Evolutionary conservation across 2,329 filamentous ascomycete genomes (phyloP).

Genomic region (Diaporthe velutina): DNA sequence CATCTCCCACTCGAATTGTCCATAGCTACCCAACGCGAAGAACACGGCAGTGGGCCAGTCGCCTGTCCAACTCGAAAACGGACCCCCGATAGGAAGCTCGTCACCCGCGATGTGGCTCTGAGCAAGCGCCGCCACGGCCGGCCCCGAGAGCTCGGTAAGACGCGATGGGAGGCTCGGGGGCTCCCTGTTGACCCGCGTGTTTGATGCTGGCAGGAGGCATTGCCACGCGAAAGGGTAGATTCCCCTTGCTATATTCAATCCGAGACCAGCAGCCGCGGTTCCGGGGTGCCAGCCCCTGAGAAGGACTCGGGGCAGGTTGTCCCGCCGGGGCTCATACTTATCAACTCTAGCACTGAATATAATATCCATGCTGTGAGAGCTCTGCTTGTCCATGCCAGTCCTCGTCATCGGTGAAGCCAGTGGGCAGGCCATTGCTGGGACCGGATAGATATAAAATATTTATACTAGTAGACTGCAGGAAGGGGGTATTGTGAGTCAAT

Average conservation of each 20-base stretch:
- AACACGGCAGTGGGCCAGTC: background rate
- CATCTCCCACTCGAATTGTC: background rate
- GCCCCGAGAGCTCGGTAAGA: background rate
- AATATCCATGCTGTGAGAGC: background rate
- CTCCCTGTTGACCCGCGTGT: background rate
- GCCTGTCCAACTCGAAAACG: background rate
- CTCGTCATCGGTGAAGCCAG: background rate
- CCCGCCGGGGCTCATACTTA: background rate
- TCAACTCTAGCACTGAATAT: too few species aligned
- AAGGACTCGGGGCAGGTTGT: background rate
- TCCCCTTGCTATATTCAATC: background rate
- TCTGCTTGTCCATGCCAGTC: background rate
- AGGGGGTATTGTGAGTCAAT: background rate
- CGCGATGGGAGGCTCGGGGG: background rate
- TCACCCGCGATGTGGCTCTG: background rate
- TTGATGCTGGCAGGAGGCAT: background rate
- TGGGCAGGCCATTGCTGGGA: background rate
- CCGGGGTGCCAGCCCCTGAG: background rate
- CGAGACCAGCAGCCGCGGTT: background rate
- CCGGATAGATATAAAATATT: too few species aligned
- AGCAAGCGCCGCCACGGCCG: background rate
- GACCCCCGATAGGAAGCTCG: too few species aligned
- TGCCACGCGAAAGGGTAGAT: background rate
- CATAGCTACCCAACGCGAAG: background rate
- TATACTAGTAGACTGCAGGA: background rate